Evolutionary conservation across 192 early-diverging fungal genomes (phyloP).

Genomic region (Coemansia sp.): DNA sequence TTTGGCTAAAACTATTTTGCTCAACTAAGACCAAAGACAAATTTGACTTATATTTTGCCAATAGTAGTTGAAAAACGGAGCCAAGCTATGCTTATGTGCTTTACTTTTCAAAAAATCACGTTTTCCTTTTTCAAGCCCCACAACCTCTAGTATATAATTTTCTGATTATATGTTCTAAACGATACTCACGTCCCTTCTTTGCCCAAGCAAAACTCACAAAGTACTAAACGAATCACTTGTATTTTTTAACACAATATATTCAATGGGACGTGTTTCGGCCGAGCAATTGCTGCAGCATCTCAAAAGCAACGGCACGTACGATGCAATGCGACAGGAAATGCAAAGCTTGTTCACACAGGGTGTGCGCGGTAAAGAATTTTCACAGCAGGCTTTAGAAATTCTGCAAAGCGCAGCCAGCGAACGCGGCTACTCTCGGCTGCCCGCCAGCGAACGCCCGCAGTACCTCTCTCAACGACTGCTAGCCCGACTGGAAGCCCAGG

Average conservation of each 20-base stretch:
- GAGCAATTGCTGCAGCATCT: conserved; percentile 28
- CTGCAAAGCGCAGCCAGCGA: conserved; percentile 18
- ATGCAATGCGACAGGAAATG: conserved; percentile 28
- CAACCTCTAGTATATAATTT: too few species aligned
- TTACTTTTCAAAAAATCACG: too few species aligned
- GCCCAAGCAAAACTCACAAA: too few species aligned
- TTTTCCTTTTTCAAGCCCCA: too few species aligned
- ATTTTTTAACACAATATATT: not conserved
- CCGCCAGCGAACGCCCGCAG: not conserved
- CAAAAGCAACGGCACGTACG: conserved; percentile 32
- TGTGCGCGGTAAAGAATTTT: conserved; percentile 24
- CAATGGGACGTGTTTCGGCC: conserved; percentile 19
- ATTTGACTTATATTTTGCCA: too few species aligned
- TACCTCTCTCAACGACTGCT: conserved; percentile 16
- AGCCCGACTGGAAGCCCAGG: conserved; percentile 15
- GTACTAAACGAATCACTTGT: too few species aligned
- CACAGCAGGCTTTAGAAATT: not conserved
- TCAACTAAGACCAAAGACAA: too few species aligned
- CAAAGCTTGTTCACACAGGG: conserved; percentile 19
- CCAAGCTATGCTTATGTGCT: too few species aligned
- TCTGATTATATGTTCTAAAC: too few species aligned
- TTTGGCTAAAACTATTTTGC: too few species aligned
- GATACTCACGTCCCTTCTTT: too few species aligned
- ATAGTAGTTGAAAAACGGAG: too few species aligned
- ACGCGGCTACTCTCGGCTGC: not conserved